Base-by-base conservation (phyloP, 768 basidiomycete genomes). In the Lepiota brunneoincarnata region DNA sequence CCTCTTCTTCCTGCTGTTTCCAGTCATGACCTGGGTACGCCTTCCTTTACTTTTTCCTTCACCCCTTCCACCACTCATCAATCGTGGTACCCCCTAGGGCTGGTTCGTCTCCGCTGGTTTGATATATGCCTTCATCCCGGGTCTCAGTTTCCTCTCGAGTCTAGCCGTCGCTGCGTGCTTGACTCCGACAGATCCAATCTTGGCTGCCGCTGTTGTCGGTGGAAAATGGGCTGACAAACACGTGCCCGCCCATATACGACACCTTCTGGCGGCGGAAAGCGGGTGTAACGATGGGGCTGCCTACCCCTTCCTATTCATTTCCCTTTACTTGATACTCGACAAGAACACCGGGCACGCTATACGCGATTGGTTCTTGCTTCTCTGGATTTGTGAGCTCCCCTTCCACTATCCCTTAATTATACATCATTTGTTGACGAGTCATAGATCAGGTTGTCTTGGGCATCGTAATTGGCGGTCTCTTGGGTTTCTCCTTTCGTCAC, bases 211-310 rank as follows among this genome's bases (percentile, higher is more conserved):
- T 7, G 93, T 92, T 31, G 83, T 92, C 10, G 96, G 96, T 63
- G 96, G 96, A 28, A 95, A 91, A 73, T 99, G 93, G 73, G 97
- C 97, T 2, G 91, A 98, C 68, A 97, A 98, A 67, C 96, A 98
- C 63, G 96, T 98, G 20, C 91, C 91, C 1, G 84, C 87, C 0
- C 91, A 93, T 64, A 74, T 93, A 38, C 84, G 80, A 28, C 80
- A 82, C 59, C 71, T 82, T 1, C 65, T 81, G 3, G 83, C 84
- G 1, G 84, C 83, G 4, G 96, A 98, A 71, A 87, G 84, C 52
- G 96, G 93, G 6, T 93, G 92, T 64, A 99, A 98, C 67, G 97
- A 99, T 57, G 97, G 97, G 31, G 96, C 96, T 0, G 93, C 95
- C 0, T 97, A 94, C 68, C 95, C 94, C 0, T 98, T 98, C 69